Base-by-base conservation (phyloP, 78 protist species). In the Guillardia theta region DNA sequence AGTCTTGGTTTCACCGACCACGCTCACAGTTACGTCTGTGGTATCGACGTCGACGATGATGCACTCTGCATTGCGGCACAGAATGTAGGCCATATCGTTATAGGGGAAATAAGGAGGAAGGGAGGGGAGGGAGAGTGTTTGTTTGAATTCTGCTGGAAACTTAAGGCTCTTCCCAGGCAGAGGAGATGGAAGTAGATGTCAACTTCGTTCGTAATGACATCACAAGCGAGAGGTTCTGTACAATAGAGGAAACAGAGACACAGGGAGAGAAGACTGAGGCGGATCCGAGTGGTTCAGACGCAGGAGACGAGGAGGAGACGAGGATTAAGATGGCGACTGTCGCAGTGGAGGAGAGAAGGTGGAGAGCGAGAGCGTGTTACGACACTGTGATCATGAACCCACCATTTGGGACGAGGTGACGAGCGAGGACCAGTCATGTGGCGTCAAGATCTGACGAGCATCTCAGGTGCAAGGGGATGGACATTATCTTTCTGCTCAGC, bases 21-120 rank as follows among this genome's bases (percentile, higher is more conserved):
- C n/a, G n/a, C n/a, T n/a, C n/a, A n/a, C n/a, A n/a, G n/a, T n/a
- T 70, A 70, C 41, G 83, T 70, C 83, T 70, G 83, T 33, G 83
- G 83, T 12, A 24, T 70, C 46, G 83, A 70, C 41, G 36, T 70
- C 33, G 83, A 70, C 6, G 0, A 22, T 1, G 83, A 70, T 43
- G 83, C 83, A 36, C 22, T 70, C 36, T 36, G 46, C n/a, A 70
- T 70, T 43, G 83, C 83, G 12, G 45, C 33, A 6, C 83, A 43
- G 12, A 70, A 70, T 18, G 41, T 58, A 8, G 27, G 70, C 70
- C n/a, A 0, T 58, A 6, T 6, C 70, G 39, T 58, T 6, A 27
- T 8, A 6, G 70, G 4, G 21, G 70, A 24, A n/a, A n/a, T n/a
- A n/a, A n/a, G n/a, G n/a, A n/a, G n/a, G n/a, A n/a, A n/a, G n/a